Percentiles rank a stretch among this genome's conserved stretches.
These are phyloP conservation scores for Capsicum chinense DNA, from an alignment of 257 asterid genomes.

Conservation along the genomic window DNA sequence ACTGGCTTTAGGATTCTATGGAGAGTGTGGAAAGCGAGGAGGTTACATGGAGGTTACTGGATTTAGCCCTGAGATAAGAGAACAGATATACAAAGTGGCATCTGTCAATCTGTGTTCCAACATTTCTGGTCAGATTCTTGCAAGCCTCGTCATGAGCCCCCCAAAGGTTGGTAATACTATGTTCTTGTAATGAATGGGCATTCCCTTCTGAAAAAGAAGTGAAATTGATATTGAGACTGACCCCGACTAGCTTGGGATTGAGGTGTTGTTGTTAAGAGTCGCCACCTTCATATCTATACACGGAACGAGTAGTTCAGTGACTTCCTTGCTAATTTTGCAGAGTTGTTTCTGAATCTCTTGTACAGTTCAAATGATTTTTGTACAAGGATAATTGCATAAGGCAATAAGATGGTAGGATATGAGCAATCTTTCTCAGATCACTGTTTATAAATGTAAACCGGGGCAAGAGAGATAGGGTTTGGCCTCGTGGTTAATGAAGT, in stretches of 20 bases:
- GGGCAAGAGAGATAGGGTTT: not conserved
- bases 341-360: not conserved
- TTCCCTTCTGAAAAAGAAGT: not conserved
- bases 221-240: not conserved
- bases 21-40: conserved; percentile 97
- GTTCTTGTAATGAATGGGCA: not conserved
- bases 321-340: not conserved
- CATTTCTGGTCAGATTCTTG: conserved; percentile 96
- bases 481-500: too few species aligned
- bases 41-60: conserved; percentile 99
- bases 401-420: conserved; percentile 4
- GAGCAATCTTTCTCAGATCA: not conserved
- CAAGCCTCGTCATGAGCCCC: conserved; percentile 93
- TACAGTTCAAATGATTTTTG: not conserved
- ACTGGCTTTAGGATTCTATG: conserved; percentile 70
- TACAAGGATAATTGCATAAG: not conserved
- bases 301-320: not conserved
- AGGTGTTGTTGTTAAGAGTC: not conserved
- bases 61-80: conserved; percentile 81
- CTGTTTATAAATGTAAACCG: not conserved
- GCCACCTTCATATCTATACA: conserved; percentile 7
- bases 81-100: conserved; percentile 93
- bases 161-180: conserved; percentile 62
- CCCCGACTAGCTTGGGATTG: not conserved
- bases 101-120: conserved; percentile 97